Evolutionary conservation across 768 basidiomycete species (phyloP), one percentile per base, ranked within the genome.

Genomic region (Collybia nuda): DNA sequence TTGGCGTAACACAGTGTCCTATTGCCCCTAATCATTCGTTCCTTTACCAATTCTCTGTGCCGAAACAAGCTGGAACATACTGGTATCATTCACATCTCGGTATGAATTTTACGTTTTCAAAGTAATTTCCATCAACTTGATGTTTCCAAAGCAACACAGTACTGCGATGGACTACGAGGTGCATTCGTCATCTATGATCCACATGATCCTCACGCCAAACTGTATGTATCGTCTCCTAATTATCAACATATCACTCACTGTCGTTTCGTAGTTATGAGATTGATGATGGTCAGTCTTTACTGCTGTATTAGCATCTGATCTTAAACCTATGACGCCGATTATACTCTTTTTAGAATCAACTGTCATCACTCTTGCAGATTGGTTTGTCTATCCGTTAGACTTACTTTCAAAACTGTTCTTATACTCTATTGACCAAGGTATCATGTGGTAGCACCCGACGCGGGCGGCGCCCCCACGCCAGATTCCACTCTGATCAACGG

Each of bases 401-500:
- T 14, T n/a, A n/a, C n/a, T n/a, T 14, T 14, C 32, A 11, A 32
- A 14, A 5, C 14, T 2, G 12, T 21, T 36, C 36, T 36, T 5
- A 45, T n/a, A 5, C 12, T 8, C 15, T 17, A 19, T 5, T 19
- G 21, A 41, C n/a, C 36, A 41, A 75, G 69, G 72, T 78, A 74
- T 53, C 76, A 72, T 41, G 19, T 23, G 6, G 62, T 60, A 6
- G 63, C 68, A 2, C 54, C 47, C 15, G 59, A 43, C 9, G 59
- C 62, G 0, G 56, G 47, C 7, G 36, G 48, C 22, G 47, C 63
- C 8, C 57, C 65, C 0, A 49, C 48, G 1, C 28, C 70, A 0
- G 58, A 79, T 47, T 65, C 80, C 14, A 77, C 74, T 0, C 59
- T 84, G 7, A 80, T 84, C 40, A 84, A 84, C 37, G 80, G 80